A percentile compares a stretch with the other conserved stretches of the same genome.
Conservation (phyloP, 2,329 filamentous ascomycete genomes). For the Alternaria burnsii region DNA sequence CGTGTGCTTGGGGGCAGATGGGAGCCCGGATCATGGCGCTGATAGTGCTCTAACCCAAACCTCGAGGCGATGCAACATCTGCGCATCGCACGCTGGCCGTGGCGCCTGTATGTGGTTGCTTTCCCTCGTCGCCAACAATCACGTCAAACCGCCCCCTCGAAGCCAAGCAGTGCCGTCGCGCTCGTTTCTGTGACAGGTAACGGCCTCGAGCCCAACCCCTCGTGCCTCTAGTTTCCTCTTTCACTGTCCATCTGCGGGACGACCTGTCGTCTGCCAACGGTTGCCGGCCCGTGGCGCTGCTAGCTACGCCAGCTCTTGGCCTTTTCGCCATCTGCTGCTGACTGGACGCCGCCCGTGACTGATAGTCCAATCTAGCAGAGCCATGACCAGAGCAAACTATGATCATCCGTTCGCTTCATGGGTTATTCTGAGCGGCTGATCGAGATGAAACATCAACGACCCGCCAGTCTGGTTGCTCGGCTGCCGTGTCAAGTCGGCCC, state of each 20-base stretch:
- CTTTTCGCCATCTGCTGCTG: conserved; percentile 32
- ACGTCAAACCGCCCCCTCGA: conserved; percentile 21
- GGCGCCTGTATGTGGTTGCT: conserved; percentile 29
- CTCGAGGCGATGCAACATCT: conserved; percentile 39
- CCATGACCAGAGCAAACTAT: conserved; percentile 41
- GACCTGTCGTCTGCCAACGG: conserved; percentile 40
- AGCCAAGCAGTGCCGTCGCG: conserved; percentile 26
- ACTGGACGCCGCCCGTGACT: conserved; percentile 38
- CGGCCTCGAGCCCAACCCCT: conserved; percentile 33
- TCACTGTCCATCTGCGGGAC: conserved; percentile 31
- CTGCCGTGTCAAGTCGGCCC: conserved; percentile 49
- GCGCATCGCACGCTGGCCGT: conserved; percentile 31
- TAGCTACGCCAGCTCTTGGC: conserved; percentile 35
- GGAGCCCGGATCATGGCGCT: conserved; percentile 45
- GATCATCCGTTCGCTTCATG: conserved; percentile 50
- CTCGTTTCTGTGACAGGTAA: conserved; percentile 48
- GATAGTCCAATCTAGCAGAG: conserved; percentile 34
- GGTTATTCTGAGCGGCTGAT: conserved; percentile 48
- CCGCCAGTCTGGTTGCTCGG: conserved; percentile 40
- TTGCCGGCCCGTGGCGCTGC: conserved; percentile 46
- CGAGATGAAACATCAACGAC: conserved; percentile 52
- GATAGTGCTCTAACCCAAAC: conserved; percentile 31
- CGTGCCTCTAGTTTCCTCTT: conserved; percentile 22
- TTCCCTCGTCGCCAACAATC: conserved; percentile 18
- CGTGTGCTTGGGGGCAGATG: conserved; percentile 30